Base-by-base conservation (phyloP, 2,329 filamentous ascomycete genomes). In the Claviceps maximensis region DNA sequence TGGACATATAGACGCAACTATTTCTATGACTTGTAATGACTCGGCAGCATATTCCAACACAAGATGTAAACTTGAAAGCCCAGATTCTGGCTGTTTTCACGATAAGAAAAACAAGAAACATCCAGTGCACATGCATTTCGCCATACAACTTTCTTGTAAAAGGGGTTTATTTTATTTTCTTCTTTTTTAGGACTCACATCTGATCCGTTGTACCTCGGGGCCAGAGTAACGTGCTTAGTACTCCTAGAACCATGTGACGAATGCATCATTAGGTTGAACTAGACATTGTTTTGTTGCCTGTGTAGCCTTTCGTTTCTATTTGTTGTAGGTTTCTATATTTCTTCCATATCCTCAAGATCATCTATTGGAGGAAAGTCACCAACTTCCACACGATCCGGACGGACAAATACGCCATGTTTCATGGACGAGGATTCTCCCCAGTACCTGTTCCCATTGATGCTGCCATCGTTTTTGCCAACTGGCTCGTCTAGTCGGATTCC, bases 391-490 rank as follows among this genome's bases (percentile, higher is more conserved):
- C 86, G 75, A 67, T 90, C 87, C 4, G 87, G 83, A 57, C 86
- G 76, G 31, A 90, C 86, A 69, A 93, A 89, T 21, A 89, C 83
- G 36, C 87, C 87, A 60, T 80, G 81, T 66, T 89, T 90, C 55
- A 81, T 70, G 57, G 72, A 65, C 52, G 82, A 83, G 50, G 78
- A 73, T 53, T 76, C 67, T 41, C 79, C 80, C 76, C 89, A 93
- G 69, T 90, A 91, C 58, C 82, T 74, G 58, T 73, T 81, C 8
- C 71, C 73, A 9, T 76, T 77, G 59, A 89, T 80, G 60, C 81
- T 83, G 55, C 88, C 87, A 65, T 91, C 86, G 63, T 91, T 93
- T 73, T 87, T 88, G 53, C 86, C 87, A 45, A 84, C 84, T 1
- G 87, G 86, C 69, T 91, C 87, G 64, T 91, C 87, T 51, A 90